Base-by-base conservation (phyloP, 2,329 filamentous ascomycete species). In the Neocucurbitaria cava region DNA sequence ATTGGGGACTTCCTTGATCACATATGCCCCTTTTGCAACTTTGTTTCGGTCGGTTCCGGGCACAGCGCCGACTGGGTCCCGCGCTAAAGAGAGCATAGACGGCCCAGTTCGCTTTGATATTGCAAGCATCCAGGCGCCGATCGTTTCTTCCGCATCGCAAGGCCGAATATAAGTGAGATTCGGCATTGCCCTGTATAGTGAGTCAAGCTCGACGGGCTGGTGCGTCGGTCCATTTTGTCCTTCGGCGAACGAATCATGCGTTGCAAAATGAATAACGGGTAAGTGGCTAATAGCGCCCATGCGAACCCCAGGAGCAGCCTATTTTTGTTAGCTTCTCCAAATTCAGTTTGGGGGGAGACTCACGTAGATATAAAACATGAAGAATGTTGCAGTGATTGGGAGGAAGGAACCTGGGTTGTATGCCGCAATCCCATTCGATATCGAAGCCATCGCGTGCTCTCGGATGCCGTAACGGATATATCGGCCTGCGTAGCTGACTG, bases 211-310 rank as follows among this genome's bases (percentile, higher is more conserved):
- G 20, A 88, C 80, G 1, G 85, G 85, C 65, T 88, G 85, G 58
- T 88, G 85, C 0, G 85, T 87, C 0, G 85, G 85, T 0, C 85
- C 85, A 55, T 87, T 81, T 61, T 87, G 81, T 1, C 86, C 50
- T 15, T 78, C 82, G 36, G 52, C 59, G 41, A 87, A 83, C 7
- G 78, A 82, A 69, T 87, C 85, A 23, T 88, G 85, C 0, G 85
- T 88, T 1, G 85, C 86, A 28, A 83, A 77, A 64, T 87, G 85
- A 46, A 88, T 86, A 24, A 78, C 75, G 47, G 84, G 82, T 1
- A 87, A 78, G 21, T 78, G 69, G 46, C 84, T 81, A 1, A 86
- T 76, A 3, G 84, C 85, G 7, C 83, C 84, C 84, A 87, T 87
- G 13, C 85, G 82, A 1, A 87, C 79, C 6, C 79, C 85, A 0